Conservation (phyloP, 768 basidiomycete species). For the Boletus edulis region DNA sequence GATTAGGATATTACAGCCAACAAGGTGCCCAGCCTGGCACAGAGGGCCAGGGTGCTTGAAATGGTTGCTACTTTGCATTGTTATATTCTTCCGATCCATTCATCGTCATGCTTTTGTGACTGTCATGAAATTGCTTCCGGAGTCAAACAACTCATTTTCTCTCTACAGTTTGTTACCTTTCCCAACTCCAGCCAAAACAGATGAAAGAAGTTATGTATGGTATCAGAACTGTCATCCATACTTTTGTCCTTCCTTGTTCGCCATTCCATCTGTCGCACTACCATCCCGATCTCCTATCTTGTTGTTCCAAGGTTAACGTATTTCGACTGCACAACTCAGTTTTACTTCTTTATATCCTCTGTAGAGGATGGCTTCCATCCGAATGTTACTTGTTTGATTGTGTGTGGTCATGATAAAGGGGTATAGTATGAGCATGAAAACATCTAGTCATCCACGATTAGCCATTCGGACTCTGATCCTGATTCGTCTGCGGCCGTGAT, state of each 20-base stretch:
- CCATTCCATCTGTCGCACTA: constrained; percentile 20
- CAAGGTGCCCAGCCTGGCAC: constrained; percentile 61
- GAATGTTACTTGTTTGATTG: constrained; percentile 22
- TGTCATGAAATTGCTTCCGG: constrained; percentile 28
- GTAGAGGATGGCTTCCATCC: constrained; percentile 32
- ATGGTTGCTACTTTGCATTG: constrained; percentile 22
- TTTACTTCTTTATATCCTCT: constrained; percentile 25
- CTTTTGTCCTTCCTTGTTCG: constrained; percentile 25
- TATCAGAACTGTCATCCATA: constrained; percentile 32
- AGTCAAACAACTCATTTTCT: constrained; percentile 17
- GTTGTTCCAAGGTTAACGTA: constrained; percentile 26
- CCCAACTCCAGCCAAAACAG: constrained; percentile 30
- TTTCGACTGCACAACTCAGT: constrained; percentile 19
- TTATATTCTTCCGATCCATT: constrained; percentile 23
- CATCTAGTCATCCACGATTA: constrained; percentile 58
- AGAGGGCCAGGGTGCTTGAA: constrained; percentile 45
- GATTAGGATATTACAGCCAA: constrained; percentile 77
- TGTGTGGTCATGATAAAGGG: constrained; percentile 5
- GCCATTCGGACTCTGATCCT: constrained; percentile 92
- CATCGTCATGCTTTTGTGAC: constrained; percentile 28
- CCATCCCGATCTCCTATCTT: constrained; percentile 16
- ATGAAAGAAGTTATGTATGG: constrained; percentile 34
- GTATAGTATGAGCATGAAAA: constrained; percentile 19
- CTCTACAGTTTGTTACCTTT: constrained; percentile 21
- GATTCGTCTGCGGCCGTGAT: constrained; percentile 64